phyloP scores from a whole-genome alignment of 768 basidiomycete genomes.

The Lactarius indigo region DNA sequence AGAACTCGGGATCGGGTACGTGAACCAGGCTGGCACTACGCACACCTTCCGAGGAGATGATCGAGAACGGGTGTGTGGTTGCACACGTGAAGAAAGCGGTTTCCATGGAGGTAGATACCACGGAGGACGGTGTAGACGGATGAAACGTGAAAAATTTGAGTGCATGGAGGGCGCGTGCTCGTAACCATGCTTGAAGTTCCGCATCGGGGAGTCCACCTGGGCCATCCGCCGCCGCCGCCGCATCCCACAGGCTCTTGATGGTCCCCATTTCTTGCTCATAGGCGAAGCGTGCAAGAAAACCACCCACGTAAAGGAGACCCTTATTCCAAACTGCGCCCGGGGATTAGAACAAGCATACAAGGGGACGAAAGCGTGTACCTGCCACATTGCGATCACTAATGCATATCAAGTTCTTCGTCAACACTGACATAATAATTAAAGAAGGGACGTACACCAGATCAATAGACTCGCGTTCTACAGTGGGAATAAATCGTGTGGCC shows the following conservation, averaged over 20 bases:
- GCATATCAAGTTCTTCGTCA: neutral
- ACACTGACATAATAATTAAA: neutral
- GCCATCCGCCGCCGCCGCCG: conserved; percentile 35
- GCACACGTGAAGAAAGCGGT: conserved; percentile 74
- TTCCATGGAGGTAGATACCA: conserved; percentile 71
- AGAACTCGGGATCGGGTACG: conserved; percentile 65
- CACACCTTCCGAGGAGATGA: conserved; percentile 76
- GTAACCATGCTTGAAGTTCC: conserved; percentile 50
- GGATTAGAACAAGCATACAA: neutral
- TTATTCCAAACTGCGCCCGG: conserved; percentile 72
- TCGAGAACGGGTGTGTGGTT: conserved; percentile 47
- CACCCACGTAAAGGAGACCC: conserved; percentile 82
- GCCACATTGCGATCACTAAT: conserved; percentile 77
- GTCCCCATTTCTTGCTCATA: conserved; percentile 78
- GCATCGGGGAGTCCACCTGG: conserved; percentile 31
- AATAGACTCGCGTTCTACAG: conserved; percentile 92
- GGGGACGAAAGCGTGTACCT: conserved; percentile 39
- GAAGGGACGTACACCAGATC: conserved; percentile 65
- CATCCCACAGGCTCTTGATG: conserved; percentile 60
- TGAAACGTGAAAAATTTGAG: conserved; percentile 90
- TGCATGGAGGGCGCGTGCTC: conserved; percentile 65
- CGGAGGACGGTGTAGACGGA: conserved; percentile 78
- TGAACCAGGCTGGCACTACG: conserved; percentile 63
- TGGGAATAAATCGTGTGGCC: conserved; percentile 87
- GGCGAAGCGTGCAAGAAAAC: conserved; percentile 73